Evolutionary conservation across 108 stramenopile genomes (phyloP).

Genomic region (Pseudonitzschia multiseries): DNA sequence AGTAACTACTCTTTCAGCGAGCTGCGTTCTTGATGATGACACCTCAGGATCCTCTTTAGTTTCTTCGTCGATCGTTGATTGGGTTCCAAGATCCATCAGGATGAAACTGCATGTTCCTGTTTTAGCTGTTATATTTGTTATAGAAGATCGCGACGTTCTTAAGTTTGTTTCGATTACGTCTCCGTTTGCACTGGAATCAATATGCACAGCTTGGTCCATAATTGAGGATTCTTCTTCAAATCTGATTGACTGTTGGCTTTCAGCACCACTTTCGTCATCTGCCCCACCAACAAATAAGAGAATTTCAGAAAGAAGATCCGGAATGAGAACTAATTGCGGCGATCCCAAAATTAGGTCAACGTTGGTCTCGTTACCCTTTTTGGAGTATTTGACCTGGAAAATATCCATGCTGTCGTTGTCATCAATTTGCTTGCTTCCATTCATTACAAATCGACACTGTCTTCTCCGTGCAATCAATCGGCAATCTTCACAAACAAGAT

Average conservation of each 20-base stretch:
- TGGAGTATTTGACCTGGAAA: constrained; percentile 58
- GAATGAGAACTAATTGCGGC: constrained; percentile 72
- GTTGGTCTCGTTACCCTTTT: constrained; percentile 31
- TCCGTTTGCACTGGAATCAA: constrained; percentile 4
- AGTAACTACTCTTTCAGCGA: constrained; percentile 69
- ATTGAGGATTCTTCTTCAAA: background rate
- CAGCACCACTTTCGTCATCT: background rate
- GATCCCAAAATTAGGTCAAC: constrained; percentile 69
- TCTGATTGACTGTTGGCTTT: background rate
- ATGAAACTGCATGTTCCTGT: constrained; percentile 49
- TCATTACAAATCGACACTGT: constrained; percentile 62
- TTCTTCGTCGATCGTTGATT: background rate
- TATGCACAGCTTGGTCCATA: background rate
- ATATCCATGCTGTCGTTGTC: constrained; percentile 35
- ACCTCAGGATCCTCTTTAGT: background rate
- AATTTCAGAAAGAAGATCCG: constrained; percentile 74
- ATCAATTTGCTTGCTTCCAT: constrained; percentile 28
- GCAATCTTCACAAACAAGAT: constrained; percentile 71
- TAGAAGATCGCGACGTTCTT: constrained; percentile 5
- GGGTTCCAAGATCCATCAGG: constrained; percentile 52
- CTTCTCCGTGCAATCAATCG: constrained; percentile 39
- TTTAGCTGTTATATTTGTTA: constrained; percentile 17
- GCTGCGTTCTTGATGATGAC: constrained; percentile 7
- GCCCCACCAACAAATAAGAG: constrained; percentile 50
- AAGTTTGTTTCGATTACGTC: constrained; percentile 4